Evolutionary conservation across 371 early-diverging fungal species (phyloP).

Genomic region (Haplosporangium sp.): DNA sequence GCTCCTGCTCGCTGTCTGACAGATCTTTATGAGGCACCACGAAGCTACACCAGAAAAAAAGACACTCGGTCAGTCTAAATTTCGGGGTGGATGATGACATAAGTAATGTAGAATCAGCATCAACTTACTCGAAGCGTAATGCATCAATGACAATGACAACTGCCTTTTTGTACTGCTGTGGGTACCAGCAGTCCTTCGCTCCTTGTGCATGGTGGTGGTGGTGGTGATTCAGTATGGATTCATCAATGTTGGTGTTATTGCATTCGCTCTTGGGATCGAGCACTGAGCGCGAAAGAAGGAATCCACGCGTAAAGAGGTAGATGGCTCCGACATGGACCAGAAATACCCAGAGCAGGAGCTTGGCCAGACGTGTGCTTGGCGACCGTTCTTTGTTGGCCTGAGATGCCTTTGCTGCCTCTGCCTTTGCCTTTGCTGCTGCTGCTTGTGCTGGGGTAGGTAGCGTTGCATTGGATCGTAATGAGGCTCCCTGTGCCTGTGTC

Average conservation of each 20-base stretch:
- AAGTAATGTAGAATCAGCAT: slow-evolving; percentile 25
- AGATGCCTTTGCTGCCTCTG: slow-evolving; percentile 6
- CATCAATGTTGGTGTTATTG: slow-evolving; percentile 50
- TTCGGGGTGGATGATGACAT: background rate
- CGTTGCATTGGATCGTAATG: slow-evolving; percentile 1
- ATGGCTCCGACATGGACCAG: slow-evolving; percentile 61
- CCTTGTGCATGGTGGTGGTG: background rate
- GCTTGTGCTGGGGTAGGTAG: background rate
- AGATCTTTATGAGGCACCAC: slow-evolving; percentile 39
- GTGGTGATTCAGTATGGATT: slow-evolving; percentile 7
- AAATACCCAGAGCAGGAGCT: slow-evolving; percentile 51
- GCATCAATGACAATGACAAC: slow-evolving; percentile 92
- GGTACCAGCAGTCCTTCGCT: slow-evolving; percentile 60
- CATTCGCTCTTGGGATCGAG: slow-evolving; percentile 69
- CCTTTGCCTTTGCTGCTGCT: background rate
- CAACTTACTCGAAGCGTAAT: slow-evolving; percentile 86
- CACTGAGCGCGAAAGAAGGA: slow-evolving; percentile 82
- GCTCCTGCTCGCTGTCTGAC: slow-evolving; percentile 27
- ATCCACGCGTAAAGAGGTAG: slow-evolving; percentile 85
- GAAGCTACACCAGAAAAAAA: slow-evolving; percentile 37
- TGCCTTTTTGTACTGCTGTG: slow-evolving; percentile 70
- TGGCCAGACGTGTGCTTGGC: slow-evolving; percentile 52
- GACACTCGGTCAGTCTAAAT: background rate
- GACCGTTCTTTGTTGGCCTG: slow-evolving; percentile 5
- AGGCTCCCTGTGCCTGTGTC: slow-evolving; percentile 18